A percentile compares a stretch with the other conserved stretches of the same genome.
Evolutionary conservation across 371 early-diverging fungal species (phyloP).

Genomic region (Rhizomucor miehei): DNA sequence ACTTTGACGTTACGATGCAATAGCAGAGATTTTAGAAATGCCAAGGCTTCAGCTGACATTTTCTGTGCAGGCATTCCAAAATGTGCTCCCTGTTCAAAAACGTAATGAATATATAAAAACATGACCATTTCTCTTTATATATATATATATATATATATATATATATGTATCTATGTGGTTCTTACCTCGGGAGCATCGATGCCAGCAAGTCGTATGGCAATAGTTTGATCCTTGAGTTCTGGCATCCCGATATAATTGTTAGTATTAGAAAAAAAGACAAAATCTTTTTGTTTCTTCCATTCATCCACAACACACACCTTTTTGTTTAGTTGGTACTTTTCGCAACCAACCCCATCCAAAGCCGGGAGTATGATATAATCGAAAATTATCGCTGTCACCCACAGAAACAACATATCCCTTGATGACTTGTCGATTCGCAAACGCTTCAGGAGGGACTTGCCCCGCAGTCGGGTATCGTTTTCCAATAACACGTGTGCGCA

Average conservation of each 20-base stretch:
- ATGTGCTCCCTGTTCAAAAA: slow-evolving; percentile 45
- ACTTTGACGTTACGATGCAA: slow-evolving; percentile 52
- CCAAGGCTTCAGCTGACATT: slow-evolving; percentile 57
- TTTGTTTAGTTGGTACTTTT: slow-evolving; percentile 39
- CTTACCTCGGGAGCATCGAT: slow-evolving; percentile 78
- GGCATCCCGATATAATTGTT: not conserved
- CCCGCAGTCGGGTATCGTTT: slow-evolving; percentile 43
- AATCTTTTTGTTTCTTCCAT: no score
- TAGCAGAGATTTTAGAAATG: slow-evolving; percentile 49
- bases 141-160: not conserved
- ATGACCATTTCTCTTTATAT: no score
- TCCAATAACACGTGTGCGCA: slow-evolving; percentile 24
- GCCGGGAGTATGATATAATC: slow-evolving; percentile 62
- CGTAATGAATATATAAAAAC: no score
- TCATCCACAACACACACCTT: slow-evolving; percentile 20
- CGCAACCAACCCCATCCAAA: slow-evolving; percentile 59
- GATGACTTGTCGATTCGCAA: slow-evolving; percentile 28
- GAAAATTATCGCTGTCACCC: slow-evolving; percentile 63
- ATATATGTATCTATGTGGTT: not conserved
- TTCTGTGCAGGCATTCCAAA: slow-evolving; percentile 79
- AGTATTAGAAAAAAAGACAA: not conserved
- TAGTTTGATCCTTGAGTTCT: slow-evolving; percentile 60
- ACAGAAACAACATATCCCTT: slow-evolving; percentile 54
- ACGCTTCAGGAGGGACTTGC: slow-evolving; percentile 51
- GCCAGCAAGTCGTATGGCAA: slow-evolving; percentile 69